Evolutionary conservation across 179 eudicot species (phyloP), one percentile per base, ranked within the genome.

Genomic region (Actinidia arguta): DNA sequence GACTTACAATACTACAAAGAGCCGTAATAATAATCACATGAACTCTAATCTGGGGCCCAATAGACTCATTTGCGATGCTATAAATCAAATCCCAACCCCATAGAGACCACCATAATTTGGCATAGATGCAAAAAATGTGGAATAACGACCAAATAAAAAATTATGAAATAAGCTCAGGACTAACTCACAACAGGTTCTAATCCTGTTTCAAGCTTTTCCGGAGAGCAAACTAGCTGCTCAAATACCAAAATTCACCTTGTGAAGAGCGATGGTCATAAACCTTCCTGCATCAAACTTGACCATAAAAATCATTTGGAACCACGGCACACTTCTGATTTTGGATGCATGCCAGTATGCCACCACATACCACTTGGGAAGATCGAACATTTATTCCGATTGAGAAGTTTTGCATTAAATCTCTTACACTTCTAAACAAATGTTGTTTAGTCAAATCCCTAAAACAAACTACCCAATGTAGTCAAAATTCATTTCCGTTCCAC

Each of bases 401-500:
- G 83, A 83, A 88, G 90, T 84, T 85, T 31, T 39, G 61, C 2
- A 81, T 76, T 18, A 58, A 58, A 81, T 72, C 81, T 79, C n/a
- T n/a, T n/a, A 84, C 64, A 72, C 81, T 84, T 86, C 86, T 84
- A 78, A 87, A 73, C 76, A 81, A 87, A 75, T 85, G 85, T 67
- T 69, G 18, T 84, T 55, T 72, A 39, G 69, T 83, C 61, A 76
- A 76, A 36, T n/a, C 71, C 70, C 85, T 75, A 71, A 27, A 50
- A 50, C n/a, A 76, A 44, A 47, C 86, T 82, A 81, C 64, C 83
- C 68, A 63, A 22, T 67, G 80, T 78, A 39, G 84, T 77, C 93
- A 93, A 93, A 93, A 93, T 92, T 93, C 92, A 87, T 86, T 89
- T 84, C 91, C 90, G 82, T 86, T 90, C 92, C 89, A 73, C 76